phyloP scores from a whole-genome alignment of 805 yeast species.

The Diddensiella transvaalensis region DNA sequence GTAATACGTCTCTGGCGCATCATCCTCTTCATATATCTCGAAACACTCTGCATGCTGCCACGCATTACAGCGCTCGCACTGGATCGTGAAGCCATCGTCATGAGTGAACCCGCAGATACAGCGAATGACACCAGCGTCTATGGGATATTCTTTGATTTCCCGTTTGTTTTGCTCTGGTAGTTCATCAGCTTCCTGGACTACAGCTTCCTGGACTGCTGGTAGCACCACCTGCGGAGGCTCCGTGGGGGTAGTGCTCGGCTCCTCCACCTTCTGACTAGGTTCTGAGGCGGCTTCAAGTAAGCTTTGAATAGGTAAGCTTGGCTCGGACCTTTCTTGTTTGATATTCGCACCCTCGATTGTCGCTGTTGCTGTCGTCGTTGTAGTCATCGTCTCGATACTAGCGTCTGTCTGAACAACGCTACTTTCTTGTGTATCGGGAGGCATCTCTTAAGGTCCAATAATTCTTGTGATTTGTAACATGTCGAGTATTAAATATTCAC shows the following conservation, averaged over 20 bases:
- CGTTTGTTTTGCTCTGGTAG: no score
- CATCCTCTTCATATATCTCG: conserved; percentile 64
- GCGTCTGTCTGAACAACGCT: no score
- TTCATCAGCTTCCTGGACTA: not conserved
- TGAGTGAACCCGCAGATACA: conserved; percentile 86
- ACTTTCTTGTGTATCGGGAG: not conserved
- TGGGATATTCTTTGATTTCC: conserved; percentile 24
- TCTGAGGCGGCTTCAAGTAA: no score
- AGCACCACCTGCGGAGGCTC: no score
- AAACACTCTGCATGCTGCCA: conserved; percentile 97
- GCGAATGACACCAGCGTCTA: conserved; percentile 78
- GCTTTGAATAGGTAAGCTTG: no score
- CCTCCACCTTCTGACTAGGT: no score
- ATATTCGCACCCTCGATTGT: no score
- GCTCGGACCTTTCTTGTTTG: no score
- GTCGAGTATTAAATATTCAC: no score
- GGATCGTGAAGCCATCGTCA: conserved; percentile 93
- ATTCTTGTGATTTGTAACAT: not conserved
- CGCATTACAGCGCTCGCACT: conserved; percentile 85
- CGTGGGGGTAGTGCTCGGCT: no score
- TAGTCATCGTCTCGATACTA: no score
- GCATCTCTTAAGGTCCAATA: not conserved
- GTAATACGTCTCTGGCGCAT: conserved; percentile 77
- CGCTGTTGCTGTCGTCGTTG: no score
- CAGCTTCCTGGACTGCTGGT: not conserved